Evolutionary conservation across 2,329 filamentous ascomycete species (phyloP), one percentile per base, ranked within the genome.

Genomic region (Talaromyces sp.): DNA sequence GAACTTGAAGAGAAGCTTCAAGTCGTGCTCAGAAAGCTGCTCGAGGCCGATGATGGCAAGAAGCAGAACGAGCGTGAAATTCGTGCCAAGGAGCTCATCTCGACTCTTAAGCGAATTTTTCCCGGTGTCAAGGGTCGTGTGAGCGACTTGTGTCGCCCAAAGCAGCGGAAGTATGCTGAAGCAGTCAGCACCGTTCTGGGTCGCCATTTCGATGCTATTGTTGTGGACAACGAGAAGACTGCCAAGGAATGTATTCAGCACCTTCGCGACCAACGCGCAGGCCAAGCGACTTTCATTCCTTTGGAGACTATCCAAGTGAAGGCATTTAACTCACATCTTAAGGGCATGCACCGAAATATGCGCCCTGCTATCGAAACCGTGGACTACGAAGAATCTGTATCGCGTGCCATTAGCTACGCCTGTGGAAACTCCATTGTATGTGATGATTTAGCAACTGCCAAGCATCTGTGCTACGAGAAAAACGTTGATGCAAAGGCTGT

Each of bases 291-390:
- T 1, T 97, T 99, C 72, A 92, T 97, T 58, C 94, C 94, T 1
- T 81, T 99, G 16, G 94, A 99, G 77, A 97, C 96, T 47, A 96
- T 99, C 71, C 95, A 97, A 67, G 92, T 97, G 68, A 92, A 90
- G 70, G 86, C 90, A 10, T 85, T 94, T 54, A 96, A 96, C 69
- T 89, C 91, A 4, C 92, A 90, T 54, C 80, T 99, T 60, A 97
- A 97, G 74, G 90, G 91, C 24, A 88, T 96, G 70, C 83, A 90
- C 50, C 89, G 90, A 35, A 90, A 89, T 41, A 86, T 86, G 72
- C 86, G 93, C 7, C 82, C 97, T 52, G 95, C 93, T 0, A 96
- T 99, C 58, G 94, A 99, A 70, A 95, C 91, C 0, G 93, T 99
- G 64, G 91, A 96, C 67, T 99, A 94, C 66, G 94, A 97, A 64